Conservation (phyloP, 495 filamentous ascomycete species). For the Hyphodiscus hymeniophilus region DNA sequence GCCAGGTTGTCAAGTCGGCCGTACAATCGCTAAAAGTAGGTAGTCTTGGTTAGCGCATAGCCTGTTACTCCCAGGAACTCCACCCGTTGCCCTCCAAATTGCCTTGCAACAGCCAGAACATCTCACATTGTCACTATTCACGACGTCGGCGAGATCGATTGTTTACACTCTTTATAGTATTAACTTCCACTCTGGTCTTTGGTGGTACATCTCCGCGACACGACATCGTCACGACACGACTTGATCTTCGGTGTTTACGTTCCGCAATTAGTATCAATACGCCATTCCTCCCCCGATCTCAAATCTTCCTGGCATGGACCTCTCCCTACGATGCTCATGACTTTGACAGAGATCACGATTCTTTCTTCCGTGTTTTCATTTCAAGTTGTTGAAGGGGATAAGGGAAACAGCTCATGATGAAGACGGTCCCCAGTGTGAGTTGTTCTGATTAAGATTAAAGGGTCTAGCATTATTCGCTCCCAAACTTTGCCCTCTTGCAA, state of each 20-base stretch:
- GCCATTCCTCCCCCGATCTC: background rate
- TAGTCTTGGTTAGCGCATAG: background rate
- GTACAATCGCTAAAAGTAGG: background rate
- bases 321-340: constrained; percentile 15
- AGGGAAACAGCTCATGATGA: constrained; percentile 41
- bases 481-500: background rate
- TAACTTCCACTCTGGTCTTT: background rate
- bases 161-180: background rate
- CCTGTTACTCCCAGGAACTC: background rate
- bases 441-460: constrained; percentile 9
- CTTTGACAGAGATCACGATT: constrained; percentile 14
- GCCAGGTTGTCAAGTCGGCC: background rate
- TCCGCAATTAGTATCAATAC: background rate
- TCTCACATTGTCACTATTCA: background rate
- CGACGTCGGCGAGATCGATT: background rate
- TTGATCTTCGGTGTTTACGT: background rate
- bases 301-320: constrained; percentile 9
- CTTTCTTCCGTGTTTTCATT: constrained; percentile 23
- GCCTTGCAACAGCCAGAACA: background rate
- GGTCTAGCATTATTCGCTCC: constrained; percentile 3
- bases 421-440: constrained; percentile 60
- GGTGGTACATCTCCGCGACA: background rate
- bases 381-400: constrained; percentile 17
- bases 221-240: background rate
- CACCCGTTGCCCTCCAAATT: background rate